Percentiles rank a stretch among this genome's conserved stretches.
phyloP scores from a whole-genome alignment of 2,329 filamentous ascomycete species.

The Fusarium citri region DNA sequence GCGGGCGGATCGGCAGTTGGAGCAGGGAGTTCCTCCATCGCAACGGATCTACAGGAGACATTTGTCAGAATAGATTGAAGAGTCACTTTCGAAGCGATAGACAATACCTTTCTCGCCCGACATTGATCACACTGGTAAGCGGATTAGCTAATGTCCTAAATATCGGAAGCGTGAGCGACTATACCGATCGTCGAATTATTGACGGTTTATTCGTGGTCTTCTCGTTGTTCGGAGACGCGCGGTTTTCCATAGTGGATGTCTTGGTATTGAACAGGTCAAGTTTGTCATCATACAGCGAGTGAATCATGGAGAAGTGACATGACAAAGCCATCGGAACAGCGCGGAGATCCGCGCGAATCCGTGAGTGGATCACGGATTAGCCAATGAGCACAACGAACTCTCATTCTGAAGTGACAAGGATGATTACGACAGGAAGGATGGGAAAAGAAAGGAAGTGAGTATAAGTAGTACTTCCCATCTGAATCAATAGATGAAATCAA shows the following conservation, averaged over 20 bases:
- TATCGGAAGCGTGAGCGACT: accelerated
- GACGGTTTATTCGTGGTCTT: background rate
- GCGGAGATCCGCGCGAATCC: conserved; percentile 19
- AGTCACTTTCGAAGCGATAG: background rate
- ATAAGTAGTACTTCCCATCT: background rate
- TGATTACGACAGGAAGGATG: background rate
- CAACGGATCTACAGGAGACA: conserved; percentile 26
- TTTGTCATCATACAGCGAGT: background rate
- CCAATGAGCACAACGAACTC: background rate
- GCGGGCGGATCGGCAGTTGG: conserved; percentile 50
- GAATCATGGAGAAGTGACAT: background rate
- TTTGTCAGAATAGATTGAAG: background rate
- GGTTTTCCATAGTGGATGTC: conserved; percentile 23
- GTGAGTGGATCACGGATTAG: background rate
- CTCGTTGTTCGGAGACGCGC: conserved; percentile 24
- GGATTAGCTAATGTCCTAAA: background rate
- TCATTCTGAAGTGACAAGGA: background rate
- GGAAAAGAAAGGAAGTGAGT: background rate
- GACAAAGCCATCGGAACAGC: conserved; percentile 9
- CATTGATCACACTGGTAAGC: conserved; percentile 41
- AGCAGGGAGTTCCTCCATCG: conserved; percentile 38
- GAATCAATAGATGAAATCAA: background rate
- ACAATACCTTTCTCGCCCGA: conserved; percentile 37
- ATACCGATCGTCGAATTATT: conserved; percentile 38
- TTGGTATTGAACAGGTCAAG: background rate